Conservation (phyloP, 2,329 filamentous ascomycete genomes). For the Fusarium heterosporum region DNA sequence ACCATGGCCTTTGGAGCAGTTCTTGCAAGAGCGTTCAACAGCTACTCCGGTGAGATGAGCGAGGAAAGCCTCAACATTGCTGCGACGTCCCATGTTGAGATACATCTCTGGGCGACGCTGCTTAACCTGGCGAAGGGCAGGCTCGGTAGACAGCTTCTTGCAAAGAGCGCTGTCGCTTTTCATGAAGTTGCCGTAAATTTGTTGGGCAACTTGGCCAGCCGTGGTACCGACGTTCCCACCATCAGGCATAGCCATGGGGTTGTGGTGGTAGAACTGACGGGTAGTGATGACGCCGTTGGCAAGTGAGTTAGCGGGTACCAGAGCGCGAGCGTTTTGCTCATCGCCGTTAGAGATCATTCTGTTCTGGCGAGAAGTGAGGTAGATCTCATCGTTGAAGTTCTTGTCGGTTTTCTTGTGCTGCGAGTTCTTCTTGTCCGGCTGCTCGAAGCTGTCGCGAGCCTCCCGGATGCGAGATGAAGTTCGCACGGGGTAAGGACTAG, state of each 20-base stretch:
- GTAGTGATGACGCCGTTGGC: neutral
- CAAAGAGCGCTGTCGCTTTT: constrained; percentile 65
- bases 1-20: constrained; percentile 70
- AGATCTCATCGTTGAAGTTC: neutral
- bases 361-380: neutral
- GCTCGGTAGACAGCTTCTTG: constrained; percentile 64
- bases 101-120: constrained; percentile 66
- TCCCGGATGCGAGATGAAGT: neutral
- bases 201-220: constrained; percentile 61
- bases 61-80: constrained; percentile 70
- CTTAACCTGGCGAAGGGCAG: constrained; percentile 61
- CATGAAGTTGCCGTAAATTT: constrained; percentile 61
- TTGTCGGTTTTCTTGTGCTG: neutral
- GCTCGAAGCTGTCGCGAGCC: constrained; percentile 13
- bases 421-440: constrained; percentile 48
- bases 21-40: constrained; percentile 65
- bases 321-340: neutral
- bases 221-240: constrained; percentile 22
- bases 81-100: constrained; percentile 67
- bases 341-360: neutral
- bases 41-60: constrained; percentile 66
- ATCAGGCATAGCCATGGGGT: neutral
- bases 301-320: neutral
- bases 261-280: neutral
- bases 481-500: neutral